phyloP scores from a whole-genome alignment of 2,329 filamentous ascomycete genomes.

The Zymoseptoria crescenta region DNA sequence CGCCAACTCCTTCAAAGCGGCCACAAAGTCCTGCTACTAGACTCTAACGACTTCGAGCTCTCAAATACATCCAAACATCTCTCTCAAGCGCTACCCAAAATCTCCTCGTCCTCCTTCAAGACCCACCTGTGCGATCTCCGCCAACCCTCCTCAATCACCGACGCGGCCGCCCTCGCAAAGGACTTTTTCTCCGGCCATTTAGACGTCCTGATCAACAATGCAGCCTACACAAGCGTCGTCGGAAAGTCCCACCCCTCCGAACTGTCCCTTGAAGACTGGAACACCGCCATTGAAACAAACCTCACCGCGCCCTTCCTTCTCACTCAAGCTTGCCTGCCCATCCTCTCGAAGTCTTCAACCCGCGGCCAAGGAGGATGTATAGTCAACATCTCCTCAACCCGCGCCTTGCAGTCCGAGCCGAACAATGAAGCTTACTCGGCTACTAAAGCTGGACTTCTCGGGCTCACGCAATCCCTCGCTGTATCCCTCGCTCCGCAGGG shows the following conservation, averaged over 20 bases:
- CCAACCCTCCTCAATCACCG: conserved; percentile 25
- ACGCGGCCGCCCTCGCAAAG: conserved; percentile 24
- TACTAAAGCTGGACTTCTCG: conserved; percentile 45
- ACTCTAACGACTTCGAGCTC: conserved; percentile 34
- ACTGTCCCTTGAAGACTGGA: conserved; percentile 34
- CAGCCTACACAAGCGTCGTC: conserved; percentile 33
- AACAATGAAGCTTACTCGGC: conserved; percentile 45
- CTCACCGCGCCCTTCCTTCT: conserved; percentile 32
- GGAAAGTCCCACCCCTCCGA: conserved; percentile 25
- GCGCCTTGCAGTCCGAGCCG: conserved; percentile 42
- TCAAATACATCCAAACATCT: conserved; percentile 29
- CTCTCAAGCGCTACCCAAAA: background rate
- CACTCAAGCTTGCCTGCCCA: conserved; percentile 22
- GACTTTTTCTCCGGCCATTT: conserved; percentile 32
- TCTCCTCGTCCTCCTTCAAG: conserved; percentile 12
- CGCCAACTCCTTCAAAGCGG: conserved; percentile 32
- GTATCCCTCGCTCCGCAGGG: conserved; percentile 37
- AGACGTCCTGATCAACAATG: conserved; percentile 39
- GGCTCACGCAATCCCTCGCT: conserved; percentile 43
- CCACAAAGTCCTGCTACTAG: conserved; percentile 36
- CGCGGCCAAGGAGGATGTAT: conserved; percentile 23
- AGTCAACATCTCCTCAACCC: conserved; percentile 45
- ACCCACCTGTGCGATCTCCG: conserved; percentile 19
- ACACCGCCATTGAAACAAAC: conserved; percentile 31
- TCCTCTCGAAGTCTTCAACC: conserved; percentile 18